A percentile compares a stretch with the other conserved stretches of the same genome.
Evolutionary conservation across 2,329 filamentous ascomycete genomes (phyloP).

Genomic region (Fusarium sp.): DNA sequence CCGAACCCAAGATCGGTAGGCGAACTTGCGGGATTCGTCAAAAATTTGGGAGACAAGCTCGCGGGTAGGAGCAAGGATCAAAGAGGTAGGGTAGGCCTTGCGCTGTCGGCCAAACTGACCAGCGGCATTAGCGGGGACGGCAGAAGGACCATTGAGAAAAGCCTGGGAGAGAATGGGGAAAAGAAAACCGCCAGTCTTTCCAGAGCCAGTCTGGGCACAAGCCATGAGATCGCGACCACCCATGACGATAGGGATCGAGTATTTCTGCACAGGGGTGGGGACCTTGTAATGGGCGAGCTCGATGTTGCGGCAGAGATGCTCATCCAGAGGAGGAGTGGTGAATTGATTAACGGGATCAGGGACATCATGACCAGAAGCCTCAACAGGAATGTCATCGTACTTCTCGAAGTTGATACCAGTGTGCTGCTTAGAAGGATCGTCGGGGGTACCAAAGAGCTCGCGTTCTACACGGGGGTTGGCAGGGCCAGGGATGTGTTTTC

Average conservation of each 20-base stretch:
- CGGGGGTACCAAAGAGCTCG: conserved; percentile 89
- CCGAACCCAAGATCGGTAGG: conserved; percentile 98
- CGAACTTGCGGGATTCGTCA: conserved; percentile 97
- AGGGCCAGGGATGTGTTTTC: conserved; percentile 93
- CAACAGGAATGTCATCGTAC: conserved; percentile 99
- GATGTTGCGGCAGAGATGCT: conserved; percentile 93
- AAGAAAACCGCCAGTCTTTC: conserved; percentile 99
- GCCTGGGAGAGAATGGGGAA: conserved; percentile 99
- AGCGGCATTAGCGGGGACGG: conserved; percentile 68
- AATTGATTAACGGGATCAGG: conserved; percentile 91
- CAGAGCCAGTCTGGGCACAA: conserved; percentile 99
- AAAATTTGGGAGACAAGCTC: conserved; percentile 99
- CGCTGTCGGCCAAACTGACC: conserved; percentile 90
- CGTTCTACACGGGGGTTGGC: conserved; percentile 90
- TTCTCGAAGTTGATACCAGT: conserved; percentile 99
- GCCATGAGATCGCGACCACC: conserved; percentile 98
- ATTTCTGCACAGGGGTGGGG: conserved; percentile 98
- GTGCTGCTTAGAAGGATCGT: conserved; percentile 94
- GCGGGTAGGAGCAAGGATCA: conserved; percentile 96
- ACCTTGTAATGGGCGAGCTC: conserved; percentile 93
- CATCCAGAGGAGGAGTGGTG: conserved; percentile 93
- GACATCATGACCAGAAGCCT: conserved; percentile 92
- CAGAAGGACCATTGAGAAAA: conserved; percentile 85
- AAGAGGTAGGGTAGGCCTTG: conserved; percentile 95
- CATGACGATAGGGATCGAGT: conserved; percentile 99